phyloP scores from a whole-genome alignment of 768 basidiomycete genomes.

The Collybia sordida region DNA sequence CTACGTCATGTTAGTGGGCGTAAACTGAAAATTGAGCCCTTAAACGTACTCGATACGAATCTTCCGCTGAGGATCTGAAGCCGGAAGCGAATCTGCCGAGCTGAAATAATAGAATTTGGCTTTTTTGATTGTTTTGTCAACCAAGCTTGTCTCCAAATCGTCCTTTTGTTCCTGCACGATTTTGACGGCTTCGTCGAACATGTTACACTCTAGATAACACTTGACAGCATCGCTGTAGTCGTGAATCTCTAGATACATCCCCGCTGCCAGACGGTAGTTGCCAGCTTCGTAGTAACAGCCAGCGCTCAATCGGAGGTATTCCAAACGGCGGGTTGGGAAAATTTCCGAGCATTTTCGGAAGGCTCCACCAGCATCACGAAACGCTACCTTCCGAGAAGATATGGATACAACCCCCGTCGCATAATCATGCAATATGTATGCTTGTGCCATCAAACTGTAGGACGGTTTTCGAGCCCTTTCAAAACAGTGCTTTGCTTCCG shows the following conservation, averaged over 20 bases:
- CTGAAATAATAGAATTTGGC: constrained; percentile 45
- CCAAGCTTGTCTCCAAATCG: constrained; percentile 29
- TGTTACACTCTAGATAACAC: constrained; percentile 47
- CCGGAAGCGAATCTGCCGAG: no score
- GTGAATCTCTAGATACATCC: constrained; percentile 37
- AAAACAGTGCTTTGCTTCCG: constrained; percentile 56
- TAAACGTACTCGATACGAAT: constrained; percentile 30
- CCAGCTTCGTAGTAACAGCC: constrained; percentile 44
- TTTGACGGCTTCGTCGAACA: constrained; percentile 53
- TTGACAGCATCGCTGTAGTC: constrained; percentile 44
- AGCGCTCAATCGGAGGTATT: constrained; percentile 42
- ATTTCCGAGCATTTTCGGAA: constrained; percentile 42
- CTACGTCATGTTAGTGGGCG: constrained; percentile 27
- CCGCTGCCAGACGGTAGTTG: constrained; percentile 42
- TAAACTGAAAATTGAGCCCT: neutral
- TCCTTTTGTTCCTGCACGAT: constrained; percentile 36
- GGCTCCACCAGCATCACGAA: constrained; percentile 44
- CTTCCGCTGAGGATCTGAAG: no score
- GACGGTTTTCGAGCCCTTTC: constrained; percentile 42
- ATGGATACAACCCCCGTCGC: constrained; percentile 35
- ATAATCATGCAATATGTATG: constrained; percentile 53
- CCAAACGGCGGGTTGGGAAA: constrained; percentile 24
- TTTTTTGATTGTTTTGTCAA: constrained; percentile 36
- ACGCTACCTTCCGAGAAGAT: constrained; percentile 28
- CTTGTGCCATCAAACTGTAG: constrained; percentile 46